Conservation (phyloP, 257 asterid species). For the Striga asiatica region DNA sequence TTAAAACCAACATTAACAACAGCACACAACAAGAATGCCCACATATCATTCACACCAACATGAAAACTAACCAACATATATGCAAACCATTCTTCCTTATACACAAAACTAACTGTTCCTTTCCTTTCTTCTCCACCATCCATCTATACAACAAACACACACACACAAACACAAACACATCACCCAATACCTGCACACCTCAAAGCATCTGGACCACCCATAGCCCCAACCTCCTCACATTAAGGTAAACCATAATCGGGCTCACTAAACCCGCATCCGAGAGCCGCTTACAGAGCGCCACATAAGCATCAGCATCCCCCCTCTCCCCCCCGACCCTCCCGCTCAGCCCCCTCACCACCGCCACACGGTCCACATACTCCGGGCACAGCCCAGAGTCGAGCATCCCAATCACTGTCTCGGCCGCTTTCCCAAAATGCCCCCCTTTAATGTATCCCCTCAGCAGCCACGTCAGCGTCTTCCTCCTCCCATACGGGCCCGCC, state of each 20-base stretch:
- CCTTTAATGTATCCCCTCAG: constrained; percentile 92
- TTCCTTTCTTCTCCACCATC: neutral
- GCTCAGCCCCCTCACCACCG: constrained; percentile 75
- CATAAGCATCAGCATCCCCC: constrained; percentile 47
- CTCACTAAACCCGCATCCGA: constrained; percentile 69
- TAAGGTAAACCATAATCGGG: constrained; percentile 61
- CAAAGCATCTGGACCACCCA: constrained; percentile 77
- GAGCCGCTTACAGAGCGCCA: constrained; percentile 62
- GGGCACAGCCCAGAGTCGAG: constrained; percentile 65
- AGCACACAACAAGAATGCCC: too few relatives aligned
- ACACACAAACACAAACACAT: constrained; percentile 1
- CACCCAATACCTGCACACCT: constrained; percentile 9
- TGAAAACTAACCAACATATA: too few relatives aligned
- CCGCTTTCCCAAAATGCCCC: constrained; percentile 75
- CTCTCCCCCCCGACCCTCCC: constrained; percentile 44
- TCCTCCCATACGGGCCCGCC: constrained; percentile 39
- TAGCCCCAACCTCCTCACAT: constrained; percentile 57
- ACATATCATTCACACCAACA: too few relatives aligned
- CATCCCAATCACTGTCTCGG: constrained; percentile 65
- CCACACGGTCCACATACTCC: constrained; percentile 62
- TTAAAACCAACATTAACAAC: too few relatives aligned
- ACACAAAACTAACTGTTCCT: too few relatives aligned
- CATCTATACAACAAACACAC: neutral
- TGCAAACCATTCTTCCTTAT: too few relatives aligned
- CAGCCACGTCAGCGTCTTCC: constrained; percentile 72